Base-by-base conservation (phyloP, 495 filamentous ascomycete genomes). In the Aspergillus biplanus region DNA sequence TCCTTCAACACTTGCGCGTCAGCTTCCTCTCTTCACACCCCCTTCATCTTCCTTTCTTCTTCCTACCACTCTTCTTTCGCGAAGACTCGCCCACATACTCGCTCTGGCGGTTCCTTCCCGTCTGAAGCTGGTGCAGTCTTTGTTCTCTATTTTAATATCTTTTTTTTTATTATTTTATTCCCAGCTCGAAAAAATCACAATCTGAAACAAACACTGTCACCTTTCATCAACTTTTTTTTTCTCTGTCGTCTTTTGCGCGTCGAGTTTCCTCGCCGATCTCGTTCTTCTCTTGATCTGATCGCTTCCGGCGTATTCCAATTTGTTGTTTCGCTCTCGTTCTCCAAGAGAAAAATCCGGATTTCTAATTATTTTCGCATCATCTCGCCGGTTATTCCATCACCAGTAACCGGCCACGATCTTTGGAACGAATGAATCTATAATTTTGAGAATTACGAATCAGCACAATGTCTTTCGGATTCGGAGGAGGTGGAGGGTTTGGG, bases 401-500 rank as follows among this genome's bases (percentile, higher is more conserved):
- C 35, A 44, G 16, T 47, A 15, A 33, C 7, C 42, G 47, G 44
- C 53, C 31, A 63, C 53, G 39, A 52, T 48, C 63, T 47, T 42
- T 49, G 42, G 61, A 66, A 75, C 75, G 64, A 71, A 80, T 82
- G 77, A 75, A 65, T 66, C 67, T 62, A 53, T 71, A 72, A 72
- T 54, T 56, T 67, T 66, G 54, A 67, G 31, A 54, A 61, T 68
- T 61, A 69, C 67, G 69, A 69, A 70, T 59, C 68, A 71, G 68
- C 70, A 75, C 69, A 59, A 82, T 82, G 78, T 79, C 78, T 69
- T 80, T 80, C 72, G 76, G 61, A 57, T 63, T 63, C 35, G 55
- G 55, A 31, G 18, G 37, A 65, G 73, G 73, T 63, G 81, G 78
- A 73, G 84, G 83, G 68, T 89, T 89, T 73, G 87, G 87, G 69